A percentile compares a stretch with the other conserved stretches of the same genome.
Evolutionary conservation across 768 basidiomycete genomes (phyloP).

Genomic region (Chalciporus pseudorubinellus): DNA sequence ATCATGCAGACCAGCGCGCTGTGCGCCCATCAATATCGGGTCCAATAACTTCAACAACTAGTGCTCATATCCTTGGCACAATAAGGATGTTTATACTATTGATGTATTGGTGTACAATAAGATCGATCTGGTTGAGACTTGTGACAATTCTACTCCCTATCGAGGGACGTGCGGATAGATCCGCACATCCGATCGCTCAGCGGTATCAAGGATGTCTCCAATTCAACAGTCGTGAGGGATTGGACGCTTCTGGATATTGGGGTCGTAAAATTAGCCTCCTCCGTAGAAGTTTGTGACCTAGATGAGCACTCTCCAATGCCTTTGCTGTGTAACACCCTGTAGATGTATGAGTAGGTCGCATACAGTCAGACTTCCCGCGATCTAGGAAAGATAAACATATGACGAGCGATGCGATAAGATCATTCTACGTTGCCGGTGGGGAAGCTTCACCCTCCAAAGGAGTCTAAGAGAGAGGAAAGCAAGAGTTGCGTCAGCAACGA

Average conservation of each 20-base stretch:
- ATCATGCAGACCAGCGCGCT: no score
- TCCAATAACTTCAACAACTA: no score
- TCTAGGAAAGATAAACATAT: constrained; percentile 12
- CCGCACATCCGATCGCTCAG: no score
- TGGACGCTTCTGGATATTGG: neutral
- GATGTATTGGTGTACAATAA: no score
- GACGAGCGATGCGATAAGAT: constrained; percentile 11
- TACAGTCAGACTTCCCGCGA: constrained; percentile 1
- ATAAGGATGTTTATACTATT: no score
- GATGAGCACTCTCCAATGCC: neutral
- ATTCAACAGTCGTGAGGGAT: no score
- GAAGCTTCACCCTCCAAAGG: constrained; percentile 17
- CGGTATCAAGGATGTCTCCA: no score
- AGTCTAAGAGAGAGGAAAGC: constrained; percentile 6
- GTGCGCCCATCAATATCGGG: no score
- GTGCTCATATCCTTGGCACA: no score
- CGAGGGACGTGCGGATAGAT: no score
- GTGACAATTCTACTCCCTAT: no score
- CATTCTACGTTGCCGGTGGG: constrained; percentile 12
- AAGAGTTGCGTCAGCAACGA: constrained; percentile 1
- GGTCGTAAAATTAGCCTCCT: constrained; percentile 16
- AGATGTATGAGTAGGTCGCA: constrained; percentile 10
- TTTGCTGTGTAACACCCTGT: neutral
- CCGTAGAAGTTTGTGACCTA: neutral
- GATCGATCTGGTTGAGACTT: no score